These are phyloP conservation scores for Leccinum proliferum DNA, from an alignment of 1,284 basidiomycete species.

Conservation along the genomic window DNA sequence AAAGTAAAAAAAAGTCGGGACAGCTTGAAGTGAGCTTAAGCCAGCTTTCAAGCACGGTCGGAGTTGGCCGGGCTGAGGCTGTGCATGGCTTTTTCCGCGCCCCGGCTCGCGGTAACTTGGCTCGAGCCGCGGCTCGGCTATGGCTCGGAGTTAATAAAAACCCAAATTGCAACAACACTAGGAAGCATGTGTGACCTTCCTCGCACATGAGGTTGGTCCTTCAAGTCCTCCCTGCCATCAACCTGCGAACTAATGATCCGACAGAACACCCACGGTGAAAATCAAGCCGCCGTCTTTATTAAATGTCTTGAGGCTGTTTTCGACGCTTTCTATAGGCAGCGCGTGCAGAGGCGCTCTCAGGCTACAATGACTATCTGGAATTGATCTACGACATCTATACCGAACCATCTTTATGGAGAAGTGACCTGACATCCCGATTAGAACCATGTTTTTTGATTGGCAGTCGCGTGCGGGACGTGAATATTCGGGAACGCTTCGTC, in stretches of 20 bases:
- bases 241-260: constrained; percentile 4
- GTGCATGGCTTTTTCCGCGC: too few relatives aligned
- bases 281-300: constrained; percentile 72
- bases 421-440: constrained; percentile 90
- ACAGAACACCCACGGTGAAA: constrained; percentile 69
- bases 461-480: constrained; percentile 79
- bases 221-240: not conserved
- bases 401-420: constrained; percentile 79
- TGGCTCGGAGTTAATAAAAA: too few relatives aligned
- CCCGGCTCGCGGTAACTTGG: too few relatives aligned
- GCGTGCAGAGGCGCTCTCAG: constrained; percentile 50
- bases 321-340: constrained; percentile 53
- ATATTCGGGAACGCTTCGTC: constrained; percentile 83
- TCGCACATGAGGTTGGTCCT: constrained; percentile 67
- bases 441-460: constrained; percentile 95
- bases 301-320: constrained; percentile 74
- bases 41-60: too few relatives aligned
- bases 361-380: constrained; percentile 83
- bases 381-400: constrained; percentile 95
- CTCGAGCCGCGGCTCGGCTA: too few relatives aligned
- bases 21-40: too few relatives aligned
- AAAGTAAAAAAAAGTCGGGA: too few relatives aligned
- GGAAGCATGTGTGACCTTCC: constrained; percentile 66
- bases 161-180: too few relatives aligned
- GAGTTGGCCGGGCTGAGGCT: too few relatives aligned